Evolutionary conservation across 1,139 yeast species (phyloP), one percentile per base, ranked within the genome.

Genomic region (Blastobotrys arbuscula): DNA sequence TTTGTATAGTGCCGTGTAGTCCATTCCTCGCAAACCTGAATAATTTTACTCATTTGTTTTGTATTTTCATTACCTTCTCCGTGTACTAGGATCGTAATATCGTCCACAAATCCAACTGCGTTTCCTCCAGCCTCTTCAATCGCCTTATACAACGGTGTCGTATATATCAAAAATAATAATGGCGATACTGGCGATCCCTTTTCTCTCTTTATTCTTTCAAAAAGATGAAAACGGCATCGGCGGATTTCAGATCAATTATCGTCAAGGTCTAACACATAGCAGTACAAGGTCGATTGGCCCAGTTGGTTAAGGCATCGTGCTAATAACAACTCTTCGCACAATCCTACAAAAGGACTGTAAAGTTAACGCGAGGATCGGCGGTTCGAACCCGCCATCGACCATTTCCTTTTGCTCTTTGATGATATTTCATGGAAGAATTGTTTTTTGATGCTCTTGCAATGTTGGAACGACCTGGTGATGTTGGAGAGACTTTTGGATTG

Each of bases 161-260:
- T 48, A 44, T 54, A 54, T 9, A 55, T 38, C 26, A 54, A 40
- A 28, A 55, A 54, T 19, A 54, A 44, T 40, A 54, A 35, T 6
- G 58, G 56, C 7, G 56, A 55, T 5, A 52, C 48, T 5, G 58
- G 57, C n/a, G 55, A 54, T 9, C 56, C 57, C 28, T 54, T n/a
- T n/a, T n/a, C n/a, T n/a, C n/a, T n/a, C n/a, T n/a, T n/a, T n/a
- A n/a, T n/a, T n/a, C n/a, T n/a, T n/a, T n/a, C n/a, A n/a, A n/a
- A n/a, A n/a, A n/a, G n/a, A n/a, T n/a, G n/a, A n/a, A n/a, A n/a
- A n/a, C n/a, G n/a, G n/a, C n/a, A n/a, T n/a, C n/a, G n/a, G n/a
- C n/a, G n/a, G n/a, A n/a, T n/a, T n/a, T n/a, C n/a, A 24, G 28
- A 7, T 24, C 10, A 24, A 7, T 7, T 24, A 24, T 24, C 10